A percentile compares a stretch with the other conserved stretches of the same genome.
These are phyloP conservation scores for Emericellopsis cladophorae DNA, from an alignment of 2,329 filamentous ascomycete species.

Conservation along the genomic window DNA sequence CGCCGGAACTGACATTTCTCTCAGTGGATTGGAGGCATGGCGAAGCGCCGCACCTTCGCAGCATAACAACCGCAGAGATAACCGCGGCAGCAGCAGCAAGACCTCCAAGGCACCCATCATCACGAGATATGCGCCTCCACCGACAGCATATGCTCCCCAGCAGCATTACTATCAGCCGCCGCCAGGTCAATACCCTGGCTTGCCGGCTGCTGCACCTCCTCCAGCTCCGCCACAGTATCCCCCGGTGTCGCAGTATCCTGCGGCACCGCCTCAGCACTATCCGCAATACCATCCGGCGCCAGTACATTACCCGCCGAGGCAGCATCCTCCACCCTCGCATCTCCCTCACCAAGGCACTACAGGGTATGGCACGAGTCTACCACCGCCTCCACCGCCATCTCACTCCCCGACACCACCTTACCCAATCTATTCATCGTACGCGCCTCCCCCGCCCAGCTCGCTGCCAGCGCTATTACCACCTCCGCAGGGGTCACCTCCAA, in stretches of 20 bases:
- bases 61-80: conserved; percentile 1
- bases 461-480: neutral
- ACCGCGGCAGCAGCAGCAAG: neutral
- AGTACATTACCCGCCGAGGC: too few relatives aligned
- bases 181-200: too few relatives aligned
- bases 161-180: neutral
- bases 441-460: neutral
- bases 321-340: conserved; percentile 1
- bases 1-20: neutral
- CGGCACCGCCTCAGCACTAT: too few relatives aligned
- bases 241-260: too few relatives aligned
- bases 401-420: neutral
- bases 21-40: neutral
- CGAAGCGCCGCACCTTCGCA: conserved; percentile 2
- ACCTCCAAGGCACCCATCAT: conserved; percentile 15
- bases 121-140: conserved; percentile 9
- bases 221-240: neutral
- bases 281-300: too few relatives aligned
- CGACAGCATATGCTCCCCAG: neutral
- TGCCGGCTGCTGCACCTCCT: neutral
- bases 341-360: neutral
- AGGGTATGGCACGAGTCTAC: neutral
- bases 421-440: neutral
- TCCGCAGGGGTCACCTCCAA: neutral
- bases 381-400: neutral